These are phyloP conservation scores for Neoboletus magnificus DNA, from an alignment of 768 basidiomycete genomes.

Conservation along the genomic window DNA sequence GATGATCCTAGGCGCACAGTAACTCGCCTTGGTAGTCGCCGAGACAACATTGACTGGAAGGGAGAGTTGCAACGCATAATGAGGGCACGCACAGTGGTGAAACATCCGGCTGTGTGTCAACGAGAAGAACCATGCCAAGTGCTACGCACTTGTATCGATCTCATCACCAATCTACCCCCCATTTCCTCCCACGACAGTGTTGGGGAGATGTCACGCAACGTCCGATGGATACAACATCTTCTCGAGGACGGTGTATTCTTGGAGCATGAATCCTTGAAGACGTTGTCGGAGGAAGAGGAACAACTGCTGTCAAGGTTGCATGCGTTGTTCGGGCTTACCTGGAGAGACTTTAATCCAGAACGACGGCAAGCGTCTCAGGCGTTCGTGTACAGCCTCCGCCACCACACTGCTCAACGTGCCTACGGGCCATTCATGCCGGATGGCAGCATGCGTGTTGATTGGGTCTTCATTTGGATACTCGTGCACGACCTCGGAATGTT, in stretches of 20 bases:
- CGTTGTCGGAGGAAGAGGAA: conserved; percentile 34
- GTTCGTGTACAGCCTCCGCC: conserved; percentile 59
- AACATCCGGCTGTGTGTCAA: conserved; percentile 32
- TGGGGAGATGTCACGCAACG: conserved; percentile 43
- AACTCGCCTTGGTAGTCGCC: conserved; percentile 30
- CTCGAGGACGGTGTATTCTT: conserved; percentile 46
- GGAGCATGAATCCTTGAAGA: conserved; percentile 30
- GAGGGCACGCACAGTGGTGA: conserved; percentile 50
- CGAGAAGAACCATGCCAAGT: conserved; percentile 42
- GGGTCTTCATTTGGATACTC: conserved; percentile 55
- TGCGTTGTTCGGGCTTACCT: conserved; percentile 54
- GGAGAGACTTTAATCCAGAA: conserved; percentile 34
- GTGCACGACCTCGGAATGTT: conserved; percentile 57
- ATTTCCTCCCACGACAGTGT: conserved; percentile 24
- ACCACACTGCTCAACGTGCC: conserved; percentile 46
- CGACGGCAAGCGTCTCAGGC: conserved; percentile 44
- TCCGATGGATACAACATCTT: conserved; percentile 48
- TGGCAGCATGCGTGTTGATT: conserved; percentile 48
- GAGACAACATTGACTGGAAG: conserved; percentile 47
- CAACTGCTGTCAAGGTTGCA: conserved; percentile 54
- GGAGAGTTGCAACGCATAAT: conserved; percentile 50
- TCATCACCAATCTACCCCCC: conserved; percentile 44
- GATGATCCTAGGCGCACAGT: conserved; percentile 61
- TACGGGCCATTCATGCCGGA: conserved; percentile 57
- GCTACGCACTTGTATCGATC: conserved; percentile 49